phyloP scores from a whole-genome alignment of 2,329 filamentous ascomycete genomes.

The Penicillium corylophilum region DNA sequence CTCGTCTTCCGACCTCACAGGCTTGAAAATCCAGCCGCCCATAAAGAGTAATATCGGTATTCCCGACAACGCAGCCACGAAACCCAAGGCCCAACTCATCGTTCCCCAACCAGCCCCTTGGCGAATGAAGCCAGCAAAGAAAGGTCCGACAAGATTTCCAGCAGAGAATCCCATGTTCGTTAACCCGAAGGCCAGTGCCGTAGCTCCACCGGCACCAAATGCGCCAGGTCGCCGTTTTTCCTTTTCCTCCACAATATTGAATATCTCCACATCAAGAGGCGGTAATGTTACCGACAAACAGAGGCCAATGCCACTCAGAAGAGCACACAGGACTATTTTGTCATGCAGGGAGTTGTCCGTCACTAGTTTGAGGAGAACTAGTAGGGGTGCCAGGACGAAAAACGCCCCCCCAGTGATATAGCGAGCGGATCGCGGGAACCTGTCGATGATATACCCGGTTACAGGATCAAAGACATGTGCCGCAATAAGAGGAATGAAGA shows the following conservation, averaged over 20 bases:
- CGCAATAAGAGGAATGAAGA: conserved; percentile 51
- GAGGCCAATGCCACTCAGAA: conserved; percentile 61
- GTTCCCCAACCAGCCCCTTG: neutral
- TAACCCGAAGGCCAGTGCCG: neutral
- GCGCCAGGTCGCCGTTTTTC: neutral
- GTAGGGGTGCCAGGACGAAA: conserved; percentile 55
- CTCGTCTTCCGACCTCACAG: neutral
- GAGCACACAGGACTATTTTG: conserved; percentile 64
- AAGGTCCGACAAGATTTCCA: neutral
- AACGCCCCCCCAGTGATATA: conserved; percentile 59
- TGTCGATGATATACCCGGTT: conserved; percentile 31
- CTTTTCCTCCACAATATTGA: conserved; percentile 55
- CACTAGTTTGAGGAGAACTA: conserved; percentile 66
- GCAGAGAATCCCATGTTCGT: neutral
- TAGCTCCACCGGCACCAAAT: neutral
- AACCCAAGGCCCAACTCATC: neutral
- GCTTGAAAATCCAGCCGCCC: neutral
- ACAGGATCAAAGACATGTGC: conserved; percentile 34
- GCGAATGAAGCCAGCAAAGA: neutral
- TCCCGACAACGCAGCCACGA: neutral
- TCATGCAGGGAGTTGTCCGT: conserved; percentile 57
- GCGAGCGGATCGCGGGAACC: conserved; percentile 46
- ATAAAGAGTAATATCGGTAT: neutral
- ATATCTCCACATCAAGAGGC: conserved; percentile 70
- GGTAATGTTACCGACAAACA: conserved; percentile 59